Base-by-base conservation (phyloP, 2,329 filamentous ascomycete species). In the Colletotrichum scovillei region DNA sequence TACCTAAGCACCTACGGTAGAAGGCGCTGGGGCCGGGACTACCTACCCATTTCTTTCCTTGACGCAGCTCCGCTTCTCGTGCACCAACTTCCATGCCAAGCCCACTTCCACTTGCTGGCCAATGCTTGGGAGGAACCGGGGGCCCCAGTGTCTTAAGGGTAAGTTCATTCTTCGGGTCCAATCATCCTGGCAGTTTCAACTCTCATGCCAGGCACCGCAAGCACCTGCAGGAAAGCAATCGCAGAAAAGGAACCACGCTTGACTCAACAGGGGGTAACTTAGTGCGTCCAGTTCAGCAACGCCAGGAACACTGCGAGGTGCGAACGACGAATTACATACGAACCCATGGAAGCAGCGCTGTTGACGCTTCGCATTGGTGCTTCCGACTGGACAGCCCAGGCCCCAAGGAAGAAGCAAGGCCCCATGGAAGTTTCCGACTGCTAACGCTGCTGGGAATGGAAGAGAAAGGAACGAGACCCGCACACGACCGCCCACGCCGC, bases 331-430 rank as follows among this genome's bases (percentile, higher is more conserved):
- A 28, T 26, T n/a, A 24, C 38, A 49, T 38, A 64, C 22, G 38
- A 59, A 65, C 22, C 28, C 62, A 52, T 30, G 19, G 42, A n/a
- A 19, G 46, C 57, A 28, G 60, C 53, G 49, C 55, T 46, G 26
- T 59, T 46, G n/a, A 59, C 55, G 42, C 64, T 46, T 42, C 26
- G 63, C 42, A 70, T 70, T 60, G 68, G 63, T 35, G 55, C 22
- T 55, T 60, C 42, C 28, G 7, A 32, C 12, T 32, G 58, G 49
- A 22, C 11, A 58, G 30, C 19, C 28, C 11, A 56, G 38, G 56
- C 22, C 63, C n/a, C 14, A 19, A 24, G 9, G 16, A 12, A 22
- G n/a, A 22, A 7, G 35, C 22, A 46, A 24, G 35, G 58, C 1
- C 35, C 56, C 30, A 49, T 49, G 42, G 19, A 49, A 22, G 42